Evolutionary conservation across 306 rosid genomes (phyloP), one percentile per base, ranked within the genome.

Genomic region (Acacia confusa): DNA sequence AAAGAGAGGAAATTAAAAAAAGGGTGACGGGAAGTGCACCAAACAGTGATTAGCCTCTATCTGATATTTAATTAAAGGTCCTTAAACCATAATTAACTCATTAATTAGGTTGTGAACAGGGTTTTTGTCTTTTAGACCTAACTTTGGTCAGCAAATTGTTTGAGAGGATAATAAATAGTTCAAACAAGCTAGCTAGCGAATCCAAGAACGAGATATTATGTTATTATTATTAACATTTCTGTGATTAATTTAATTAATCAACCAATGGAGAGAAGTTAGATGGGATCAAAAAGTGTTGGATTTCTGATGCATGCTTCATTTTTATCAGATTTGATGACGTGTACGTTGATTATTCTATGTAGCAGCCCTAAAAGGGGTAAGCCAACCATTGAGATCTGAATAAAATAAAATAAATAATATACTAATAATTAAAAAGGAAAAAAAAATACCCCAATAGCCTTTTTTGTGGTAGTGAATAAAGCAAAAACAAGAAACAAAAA

Each of bases 171-270:
- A 20, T 38, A 69, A 48, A 43, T 61, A 55, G 64, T 75, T 57
- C 19, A 75, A 57, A 9, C 63, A 57, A 8, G 15, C 5, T 0
- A 48, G 68, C 52, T 36, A 72, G 77, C 68, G 81, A 79, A 64
- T 27, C 73, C 81, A 48, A 77, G 27, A 22, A 45, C 4, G 52
- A 53, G 88, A 89, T 87, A 89, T 85, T 63, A 27, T 83, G 75
- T 32, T n/a, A 22, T 22, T 24, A 24, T 22, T 24, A 10, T 55
- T 57, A 22, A 0, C 10, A 2, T 24, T 10, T 22, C 0, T 15
- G 41, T 13, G 10, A 71, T 68, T 78, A 40, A 41, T 20, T 68
- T 70, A 70, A 22, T 68, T 34, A 36, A 78, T 67, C 50, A 19
- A n/a, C 6, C 16, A 10, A 19, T 47, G 1, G 53, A 12, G 40